phyloP scores from a whole-genome alignment of 495 filamentous ascomycete species.

The Parmelia sp. region DNA sequence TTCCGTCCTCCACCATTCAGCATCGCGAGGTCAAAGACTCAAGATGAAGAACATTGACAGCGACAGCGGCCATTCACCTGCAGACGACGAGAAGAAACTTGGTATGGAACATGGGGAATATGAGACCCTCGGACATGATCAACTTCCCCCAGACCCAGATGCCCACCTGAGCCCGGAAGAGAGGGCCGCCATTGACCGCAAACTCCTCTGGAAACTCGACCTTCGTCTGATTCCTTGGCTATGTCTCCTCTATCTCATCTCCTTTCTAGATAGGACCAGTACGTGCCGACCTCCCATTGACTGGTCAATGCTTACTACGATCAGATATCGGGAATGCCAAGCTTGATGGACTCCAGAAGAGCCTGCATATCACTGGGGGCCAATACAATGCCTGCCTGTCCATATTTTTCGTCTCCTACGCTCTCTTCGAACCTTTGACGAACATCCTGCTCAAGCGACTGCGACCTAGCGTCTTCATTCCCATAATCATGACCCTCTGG shows the following conservation, averaged over 20 bases:
- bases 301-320: too few relatives aligned
- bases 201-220: slow-evolving; percentile 65
- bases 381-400: slow-evolving; percentile 75
- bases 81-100: slow-evolving; percentile 27
- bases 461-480: slow-evolving; percentile 65
- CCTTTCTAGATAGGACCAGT: slow-evolving; percentile 50
- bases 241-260: slow-evolving; percentile 74
- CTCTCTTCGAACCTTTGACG: slow-evolving; percentile 77
- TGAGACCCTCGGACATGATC: slow-evolving; percentile 15
- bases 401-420: slow-evolving; percentile 91
- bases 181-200: slow-evolving; percentile 57
- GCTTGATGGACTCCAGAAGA: slow-evolving; percentile 61
- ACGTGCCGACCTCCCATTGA: too few relatives aligned
- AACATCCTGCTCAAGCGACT: slow-evolving; percentile 78
- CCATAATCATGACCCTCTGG: slow-evolving; percentile 54
- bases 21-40: background rate
- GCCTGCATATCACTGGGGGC: slow-evolving; percentile 55
- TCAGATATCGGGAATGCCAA: slow-evolving; percentile 78
- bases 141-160: slow-evolving; percentile 55
- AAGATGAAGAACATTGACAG: slow-evolving; percentile 14
- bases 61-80: slow-evolving; percentile 24
- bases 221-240: slow-evolving; percentile 71
- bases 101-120: slow-evolving; percentile 15
- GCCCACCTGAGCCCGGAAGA: slow-evolving; percentile 61
- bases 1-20: background rate